Evolutionary conservation across 306 rosid genomes (phyloP).

Genomic region (Dryas octopetala): DNA sequence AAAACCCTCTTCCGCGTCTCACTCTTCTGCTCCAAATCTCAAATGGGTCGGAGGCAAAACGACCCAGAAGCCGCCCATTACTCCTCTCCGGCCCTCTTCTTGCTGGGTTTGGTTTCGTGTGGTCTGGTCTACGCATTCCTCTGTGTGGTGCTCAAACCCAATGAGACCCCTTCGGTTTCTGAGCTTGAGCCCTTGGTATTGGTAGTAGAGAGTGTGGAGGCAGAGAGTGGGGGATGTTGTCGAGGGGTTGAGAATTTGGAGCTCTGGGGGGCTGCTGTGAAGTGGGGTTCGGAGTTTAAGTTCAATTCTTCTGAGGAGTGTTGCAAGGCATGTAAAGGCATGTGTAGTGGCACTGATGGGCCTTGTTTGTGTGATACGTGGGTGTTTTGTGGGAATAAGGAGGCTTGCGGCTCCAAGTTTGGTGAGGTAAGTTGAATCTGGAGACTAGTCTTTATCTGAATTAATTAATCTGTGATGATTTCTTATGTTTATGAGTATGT

Average conservation of each 20-base stretch:
- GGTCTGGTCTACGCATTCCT: conserved; percentile 54
- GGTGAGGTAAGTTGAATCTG: conserved; percentile 65
- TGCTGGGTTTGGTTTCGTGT: conserved; percentile 51
- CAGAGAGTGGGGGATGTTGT: conserved; percentile 52
- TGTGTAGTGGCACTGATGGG: conserved; percentile 85
- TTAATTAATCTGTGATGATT: conserved; percentile 8
- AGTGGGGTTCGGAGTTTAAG: conserved; percentile 92
- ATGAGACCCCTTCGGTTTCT: conserved; percentile 18
- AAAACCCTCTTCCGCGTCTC: conserved; percentile 34
- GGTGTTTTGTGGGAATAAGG: conserved; percentile 78
- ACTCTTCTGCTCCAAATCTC: conserved; percentile 23
- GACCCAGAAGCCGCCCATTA: conserved; percentile 41
- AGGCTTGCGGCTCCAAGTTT: conserved; percentile 71
- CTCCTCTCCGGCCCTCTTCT: conserved; percentile 41
- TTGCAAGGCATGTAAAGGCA: conserved; percentile 80
- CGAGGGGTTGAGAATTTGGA: conserved; percentile 75
- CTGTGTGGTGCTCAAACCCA: conserved; percentile 45
- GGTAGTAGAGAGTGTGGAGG: conserved; percentile 27
- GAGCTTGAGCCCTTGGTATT: conserved; percentile 22
- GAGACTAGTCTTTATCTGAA: not conserved
- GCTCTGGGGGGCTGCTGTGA: conserved; percentile 91
- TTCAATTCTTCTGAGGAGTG: conserved; percentile 64
- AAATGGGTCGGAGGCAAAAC: conserved; percentile 70
- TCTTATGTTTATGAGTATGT: not conserved
- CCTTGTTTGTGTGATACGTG: conserved; percentile 90